phyloP scores from a whole-genome alignment of 1,284 basidiomycete genomes.

The Microbotryum saponariae region DNA sequence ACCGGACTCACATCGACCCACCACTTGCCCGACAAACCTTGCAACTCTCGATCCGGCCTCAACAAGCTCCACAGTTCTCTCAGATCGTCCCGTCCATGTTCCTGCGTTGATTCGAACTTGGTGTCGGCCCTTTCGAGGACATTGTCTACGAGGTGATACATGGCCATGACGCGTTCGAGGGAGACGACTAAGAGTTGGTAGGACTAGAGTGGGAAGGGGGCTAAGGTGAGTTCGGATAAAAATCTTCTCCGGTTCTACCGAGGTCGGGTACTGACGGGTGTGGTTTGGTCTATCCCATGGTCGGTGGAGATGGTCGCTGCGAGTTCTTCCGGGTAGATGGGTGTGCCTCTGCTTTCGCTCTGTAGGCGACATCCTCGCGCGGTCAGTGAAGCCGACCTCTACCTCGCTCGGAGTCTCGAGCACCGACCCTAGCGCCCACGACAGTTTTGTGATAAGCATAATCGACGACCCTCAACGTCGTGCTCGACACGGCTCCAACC shows the following conservation, averaged over 20 bases:
- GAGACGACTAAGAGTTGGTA: conserved; percentile 16
- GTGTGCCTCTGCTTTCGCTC: background rate
- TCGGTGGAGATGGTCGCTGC: background rate
- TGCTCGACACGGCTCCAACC: conserved; percentile 3
- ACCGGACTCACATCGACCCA: conserved; percentile 24
- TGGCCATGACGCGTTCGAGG: conserved; percentile 10
- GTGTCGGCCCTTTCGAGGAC: conserved; percentile 1
- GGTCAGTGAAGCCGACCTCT: too few species aligned
- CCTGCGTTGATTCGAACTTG: background rate
- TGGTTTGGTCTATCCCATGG: background rate
- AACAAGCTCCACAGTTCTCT: conserved; percentile 13
- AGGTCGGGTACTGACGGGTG: background rate
- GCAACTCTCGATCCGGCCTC: conserved; percentile 14
- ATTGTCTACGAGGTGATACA: conserved; percentile 15
- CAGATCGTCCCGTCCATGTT: conserved; percentile 6
- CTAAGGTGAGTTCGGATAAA: too few species aligned
- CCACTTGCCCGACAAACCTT: conserved; percentile 14
- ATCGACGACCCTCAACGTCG: conserved; percentile 25
- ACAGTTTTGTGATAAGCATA: conserved; percentile 3
- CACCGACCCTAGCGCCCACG: too few species aligned
- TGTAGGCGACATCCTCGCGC: too few species aligned
- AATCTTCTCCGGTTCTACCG: too few species aligned
- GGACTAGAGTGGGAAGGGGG: conserved; percentile 4
- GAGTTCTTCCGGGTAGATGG: background rate
- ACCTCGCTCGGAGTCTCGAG: too few species aligned